These are phyloP conservation scores for Ceratobasidium sp. DNA, from an alignment of 1,284 basidiomycete genomes.

Conservation along the genomic window DNA sequence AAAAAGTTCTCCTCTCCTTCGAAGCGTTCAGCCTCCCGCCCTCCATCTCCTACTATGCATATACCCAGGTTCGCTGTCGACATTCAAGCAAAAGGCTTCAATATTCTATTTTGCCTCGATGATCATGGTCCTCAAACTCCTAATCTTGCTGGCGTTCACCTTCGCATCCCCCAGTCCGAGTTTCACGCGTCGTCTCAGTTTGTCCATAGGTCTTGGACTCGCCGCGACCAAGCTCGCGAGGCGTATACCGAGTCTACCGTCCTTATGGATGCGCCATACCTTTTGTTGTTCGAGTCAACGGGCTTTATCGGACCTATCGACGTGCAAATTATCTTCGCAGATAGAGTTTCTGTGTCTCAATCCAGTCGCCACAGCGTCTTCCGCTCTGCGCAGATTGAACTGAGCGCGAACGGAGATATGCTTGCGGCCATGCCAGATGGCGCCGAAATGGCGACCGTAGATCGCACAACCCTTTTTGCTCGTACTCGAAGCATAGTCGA, in stretches of 20 bases:
- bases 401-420: slow-evolving; percentile 25
- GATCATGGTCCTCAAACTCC: slow-evolving; percentile 36
- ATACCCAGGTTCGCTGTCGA: slow-evolving; percentile 66
- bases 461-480: slow-evolving; percentile 62
- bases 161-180: slow-evolving; percentile 39
- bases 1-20: slow-evolving; percentile 49
- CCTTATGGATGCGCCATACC: slow-evolving; percentile 26
- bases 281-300: slow-evolving; percentile 8
- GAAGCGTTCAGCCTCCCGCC: slow-evolving; percentile 53
- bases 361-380: slow-evolving; percentile 29
- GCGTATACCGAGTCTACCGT: background rate
- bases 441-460: slow-evolving; percentile 51
- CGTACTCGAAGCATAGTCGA: slow-evolving; percentile 68
- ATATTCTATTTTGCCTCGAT: slow-evolving; percentile 37
- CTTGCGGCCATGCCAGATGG: slow-evolving; percentile 32
- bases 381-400: slow-evolving; percentile 25
- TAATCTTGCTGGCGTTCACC: slow-evolving; percentile 22
- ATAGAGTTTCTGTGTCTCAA: slow-evolving; percentile 26
- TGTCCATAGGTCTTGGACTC: slow-evolving; percentile 3
- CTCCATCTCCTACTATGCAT: slow-evolving; percentile 8
- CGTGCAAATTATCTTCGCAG: slow-evolving; percentile 22
- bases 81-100: slow-evolving; percentile 47
- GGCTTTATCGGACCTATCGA: slow-evolving; percentile 16
- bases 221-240: slow-evolving; percentile 29
- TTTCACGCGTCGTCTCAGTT: slow-evolving; percentile 30